Conservation (phyloP, 345 rosid species). For the Geranium brycei region DNA sequence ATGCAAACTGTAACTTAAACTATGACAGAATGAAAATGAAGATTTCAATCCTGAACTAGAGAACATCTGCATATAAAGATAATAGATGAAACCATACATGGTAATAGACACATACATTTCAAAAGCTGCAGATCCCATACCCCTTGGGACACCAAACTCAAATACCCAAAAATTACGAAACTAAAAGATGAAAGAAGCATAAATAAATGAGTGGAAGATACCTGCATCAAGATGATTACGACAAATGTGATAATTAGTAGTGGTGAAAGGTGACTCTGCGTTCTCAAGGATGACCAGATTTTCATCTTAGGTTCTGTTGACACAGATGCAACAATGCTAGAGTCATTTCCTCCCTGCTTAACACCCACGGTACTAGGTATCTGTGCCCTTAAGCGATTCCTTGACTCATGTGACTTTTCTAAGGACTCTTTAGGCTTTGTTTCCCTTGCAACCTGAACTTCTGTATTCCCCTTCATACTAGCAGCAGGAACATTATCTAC, state of each 20-base stretch:
- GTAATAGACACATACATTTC: too few species aligned
- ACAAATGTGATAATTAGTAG: conserved; percentile 47
- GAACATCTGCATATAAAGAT: too few species aligned
- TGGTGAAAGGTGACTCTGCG: conserved; percentile 43
- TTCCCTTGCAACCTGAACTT: conserved; percentile 19
- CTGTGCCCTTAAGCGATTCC: conserved; percentile 14
- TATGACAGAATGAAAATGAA: too few species aligned
- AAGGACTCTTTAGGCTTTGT: conserved; percentile 18
- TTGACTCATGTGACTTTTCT: conserved; percentile 19
- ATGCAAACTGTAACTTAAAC: too few species aligned
- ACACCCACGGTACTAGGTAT: conserved; percentile 15
- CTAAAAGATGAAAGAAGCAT: too few species aligned
- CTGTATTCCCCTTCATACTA: conserved; percentile 17
- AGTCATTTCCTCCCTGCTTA: conserved; percentile 13
- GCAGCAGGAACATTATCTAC: conserved; percentile 20
- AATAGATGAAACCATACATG: too few species aligned
- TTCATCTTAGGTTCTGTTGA: conserved; percentile 25
- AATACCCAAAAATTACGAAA: too few species aligned
- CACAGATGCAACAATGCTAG: conserved; percentile 11
- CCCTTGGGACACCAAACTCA: too few species aligned
- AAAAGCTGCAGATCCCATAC: too few species aligned
- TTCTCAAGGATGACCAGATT: conserved; percentile 28
- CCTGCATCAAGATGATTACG: conserved; percentile 85
- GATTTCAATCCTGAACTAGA: too few species aligned
- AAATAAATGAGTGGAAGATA: conserved; percentile 11